Conservation (phyloP, 495 filamentous ascomycete genomes). For the Immersiella caudata region DNA sequence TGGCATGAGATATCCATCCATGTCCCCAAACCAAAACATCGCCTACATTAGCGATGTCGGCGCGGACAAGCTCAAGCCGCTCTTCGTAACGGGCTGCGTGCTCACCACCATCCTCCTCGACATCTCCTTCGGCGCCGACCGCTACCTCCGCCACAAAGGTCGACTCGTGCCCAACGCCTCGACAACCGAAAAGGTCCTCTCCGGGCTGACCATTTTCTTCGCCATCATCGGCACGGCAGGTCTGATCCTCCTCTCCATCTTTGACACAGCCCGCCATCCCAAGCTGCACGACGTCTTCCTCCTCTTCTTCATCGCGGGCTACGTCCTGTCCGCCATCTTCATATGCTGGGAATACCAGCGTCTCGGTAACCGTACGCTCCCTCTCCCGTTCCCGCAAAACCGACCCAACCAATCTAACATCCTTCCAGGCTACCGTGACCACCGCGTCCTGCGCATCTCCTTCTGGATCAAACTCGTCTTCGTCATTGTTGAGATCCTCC, state of each 20-base stretch:
- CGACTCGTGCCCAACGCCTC: constrained; percentile 72
- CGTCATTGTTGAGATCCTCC: constrained; percentile 73
- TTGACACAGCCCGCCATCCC: constrained; percentile 73
- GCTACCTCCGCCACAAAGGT: constrained; percentile 77
- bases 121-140: constrained; percentile 76
- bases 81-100: constrained; percentile 81
- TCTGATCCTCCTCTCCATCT: constrained; percentile 79
- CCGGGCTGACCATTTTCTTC: constrained; percentile 68
- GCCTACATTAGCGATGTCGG: constrained; percentile 91
- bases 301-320: constrained; percentile 80
- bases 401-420: constrained; percentile 11
- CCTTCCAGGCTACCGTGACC: constrained; percentile 66
- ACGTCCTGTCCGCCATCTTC: constrained; percentile 78
- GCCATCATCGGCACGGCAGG: constrained; percentile 76
- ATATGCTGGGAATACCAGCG: constrained; percentile 87
- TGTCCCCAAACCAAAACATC: constrained; percentile 66
- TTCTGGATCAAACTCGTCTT: constrained; percentile 85
- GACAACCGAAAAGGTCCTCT: constrained; percentile 67
- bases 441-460: constrained; percentile 69
- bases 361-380: constrained; percentile 64
- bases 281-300: constrained; percentile 76
- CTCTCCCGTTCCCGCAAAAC: not conserved
- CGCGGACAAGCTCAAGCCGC: constrained; percentile 66
- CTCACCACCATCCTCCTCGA: constrained; percentile 85
- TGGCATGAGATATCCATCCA: constrained; percentile 64